These are phyloP conservation scores for Areca catechu DNA, from an alignment of 176 grass and related monocot species.

Conservation along the genomic window DNA sequence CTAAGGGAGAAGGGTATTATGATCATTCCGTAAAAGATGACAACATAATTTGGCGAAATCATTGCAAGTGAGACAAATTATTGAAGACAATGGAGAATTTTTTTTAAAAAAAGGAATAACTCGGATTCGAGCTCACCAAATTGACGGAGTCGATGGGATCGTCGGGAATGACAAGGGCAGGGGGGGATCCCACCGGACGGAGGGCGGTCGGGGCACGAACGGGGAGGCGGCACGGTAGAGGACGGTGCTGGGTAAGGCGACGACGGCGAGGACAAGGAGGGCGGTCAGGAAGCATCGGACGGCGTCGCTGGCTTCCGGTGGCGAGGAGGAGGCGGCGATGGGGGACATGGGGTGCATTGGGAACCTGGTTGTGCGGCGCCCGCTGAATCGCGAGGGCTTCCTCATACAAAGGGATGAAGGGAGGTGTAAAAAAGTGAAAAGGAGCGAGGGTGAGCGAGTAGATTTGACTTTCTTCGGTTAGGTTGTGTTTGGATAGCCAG, in stretches of 20 bases:
- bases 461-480: no score
- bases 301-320: background rate
- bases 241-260: conserved; percentile 33
- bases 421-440: no score
- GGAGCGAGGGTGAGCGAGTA: no score
- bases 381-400: background rate
- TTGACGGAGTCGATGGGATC: conserved; percentile 8
- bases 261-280: conserved; percentile 27
- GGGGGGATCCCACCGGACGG: background rate
- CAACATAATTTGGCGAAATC: no score
- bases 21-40: background rate
- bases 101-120: background rate
- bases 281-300: conserved; percentile 8
- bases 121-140: conserved; percentile 18
- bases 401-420: background rate
- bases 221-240: conserved; percentile 28
- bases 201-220: background rate
- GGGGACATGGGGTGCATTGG: background rate
- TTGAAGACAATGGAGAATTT: no score
- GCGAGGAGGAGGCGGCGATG: background rate
- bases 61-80: background rate
- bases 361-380: background rate
- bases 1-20: background rate
- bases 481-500: no score
- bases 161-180: background rate